Base-by-base conservation (phyloP, 2,329 filamentous ascomycete species). In the Aspergillus novoparasiticus region DNA sequence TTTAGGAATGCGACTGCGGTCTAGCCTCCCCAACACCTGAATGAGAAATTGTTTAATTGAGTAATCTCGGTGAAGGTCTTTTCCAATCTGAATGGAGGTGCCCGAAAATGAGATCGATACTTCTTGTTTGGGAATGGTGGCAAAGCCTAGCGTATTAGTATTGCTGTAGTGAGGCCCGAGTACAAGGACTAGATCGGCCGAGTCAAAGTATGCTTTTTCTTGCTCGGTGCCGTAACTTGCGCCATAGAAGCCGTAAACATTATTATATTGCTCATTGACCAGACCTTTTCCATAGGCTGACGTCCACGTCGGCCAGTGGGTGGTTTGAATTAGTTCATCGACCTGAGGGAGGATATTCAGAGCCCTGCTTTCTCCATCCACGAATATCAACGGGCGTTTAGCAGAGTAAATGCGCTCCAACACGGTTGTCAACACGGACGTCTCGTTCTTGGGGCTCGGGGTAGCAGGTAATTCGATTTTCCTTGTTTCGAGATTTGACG, bases 81-180 rank as follows among this genome's bases (percentile, higher is more conserved):
- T 60, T 58, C 90, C 85, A 51, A 96, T 90, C 59, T 87, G 86
- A 70, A 90, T 88, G 68, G 87, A 85, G 64, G 86, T 88, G 74
- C 88, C 91, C 79, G 95, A 90, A 72, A 97, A 89, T 69, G 94
- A 90, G 71, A 97, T 92, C 2, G 90, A 90, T 66, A 89, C 89
- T 57, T 94, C 86, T 72, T 92, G 88, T 1, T 88, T 90, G 41
- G 92, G 89, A 65, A 89, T 86, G 75, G 94, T 93, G 0, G 90
- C 90, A 81, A 94, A 96, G 39, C 92, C 92, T 14, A 90, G 87
- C 12, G 76, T 82, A 62, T 83, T 81, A 50, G 81, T 82, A 62
- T 82, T 80, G 21, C 79, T 81, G 57, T 71, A 72, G 59, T 76
- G 74, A 2, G 72, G 73, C 2, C 73, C 72, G 12, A 74, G 69